Conservation (phyloP, 2,329 filamentous ascomycete genomes). For the Coniella vitis region DNA sequence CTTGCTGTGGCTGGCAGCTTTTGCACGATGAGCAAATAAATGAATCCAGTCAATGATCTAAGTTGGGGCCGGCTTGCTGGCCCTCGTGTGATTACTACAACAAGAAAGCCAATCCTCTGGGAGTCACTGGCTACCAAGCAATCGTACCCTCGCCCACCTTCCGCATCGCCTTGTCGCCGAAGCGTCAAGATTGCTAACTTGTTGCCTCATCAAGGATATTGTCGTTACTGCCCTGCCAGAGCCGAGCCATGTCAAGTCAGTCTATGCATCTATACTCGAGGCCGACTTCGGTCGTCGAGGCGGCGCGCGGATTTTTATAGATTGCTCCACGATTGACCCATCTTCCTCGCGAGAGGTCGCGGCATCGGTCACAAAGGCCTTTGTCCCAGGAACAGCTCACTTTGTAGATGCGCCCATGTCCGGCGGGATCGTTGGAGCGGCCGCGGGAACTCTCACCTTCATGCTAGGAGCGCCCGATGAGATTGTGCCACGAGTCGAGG, state of each 20-base stretch:
- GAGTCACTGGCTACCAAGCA: slow-evolving; percentile 19
- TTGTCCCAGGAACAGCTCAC: slow-evolving; percentile 56
- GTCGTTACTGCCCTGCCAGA: slow-evolving; percentile 87
- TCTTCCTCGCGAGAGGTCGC: slow-evolving; percentile 75
- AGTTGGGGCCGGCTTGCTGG: slow-evolving; percentile 56
- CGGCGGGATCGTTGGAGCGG: slow-evolving; percentile 86
- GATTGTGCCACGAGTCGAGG: slow-evolving; percentile 57
- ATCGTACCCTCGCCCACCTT: neutral
- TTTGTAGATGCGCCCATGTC: slow-evolving; percentile 98
- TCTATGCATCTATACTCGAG: slow-evolving; percentile 71
- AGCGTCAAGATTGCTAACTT: slow-evolving; percentile 8
- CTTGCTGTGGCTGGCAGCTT: slow-evolving; percentile 7
- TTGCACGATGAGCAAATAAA: slow-evolving; percentile 25
- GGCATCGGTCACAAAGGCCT: slow-evolving; percentile 48
- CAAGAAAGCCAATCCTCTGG: slow-evolving; percentile 73
- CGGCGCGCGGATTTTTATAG: slow-evolving; percentile 75
- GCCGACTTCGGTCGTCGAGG: slow-evolving; percentile 39
- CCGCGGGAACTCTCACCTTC: slow-evolving; percentile 83
- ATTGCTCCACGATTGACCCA: slow-evolving; percentile 94
- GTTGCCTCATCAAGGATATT: slow-evolving; percentile 53
- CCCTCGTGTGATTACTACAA: slow-evolving; percentile 55
- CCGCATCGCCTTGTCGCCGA: neutral
- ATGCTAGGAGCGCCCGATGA: slow-evolving; percentile 73
- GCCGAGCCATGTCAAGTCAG: slow-evolving; percentile 76
- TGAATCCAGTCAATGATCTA: slow-evolving; percentile 64